These are phyloP conservation scores for Rhodamnia argentea DNA, from an alignment of 345 rosid genomes.

Conservation along the genomic window DNA sequence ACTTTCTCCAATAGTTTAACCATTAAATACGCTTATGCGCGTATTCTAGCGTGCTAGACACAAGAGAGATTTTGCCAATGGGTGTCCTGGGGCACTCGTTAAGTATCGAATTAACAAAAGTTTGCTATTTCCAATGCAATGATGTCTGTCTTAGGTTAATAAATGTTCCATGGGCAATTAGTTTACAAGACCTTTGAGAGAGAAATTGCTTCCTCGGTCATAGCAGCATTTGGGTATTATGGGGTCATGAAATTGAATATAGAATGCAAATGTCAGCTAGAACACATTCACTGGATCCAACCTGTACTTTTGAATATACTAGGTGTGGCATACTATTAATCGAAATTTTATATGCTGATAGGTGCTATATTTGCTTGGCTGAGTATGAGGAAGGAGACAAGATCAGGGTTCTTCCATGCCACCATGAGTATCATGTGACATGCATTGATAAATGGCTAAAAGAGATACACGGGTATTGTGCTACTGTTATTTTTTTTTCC, in stretches of 20 bases:
- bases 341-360: not conserved
- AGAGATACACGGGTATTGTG: conserved; percentile 77
- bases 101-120: not conserved
- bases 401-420: conserved; percentile 72
- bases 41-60: not conserved
- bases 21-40: not conserved
- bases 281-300: not conserved
- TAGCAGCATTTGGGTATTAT: not conserved
- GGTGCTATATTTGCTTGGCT: conserved; percentile 66
- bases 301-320: not conserved
- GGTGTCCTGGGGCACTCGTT: not conserved
- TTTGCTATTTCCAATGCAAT: not conserved
- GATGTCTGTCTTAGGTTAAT: not conserved
- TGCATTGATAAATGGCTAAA: conserved; percentile 84
- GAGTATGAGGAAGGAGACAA: conserved; percentile 65
- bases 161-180: not conserved
- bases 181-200: not conserved
- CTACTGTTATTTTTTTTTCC: not conserved
- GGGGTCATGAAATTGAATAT: not conserved
- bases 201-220: not conserved
- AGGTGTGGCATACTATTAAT: not conserved
- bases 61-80: not conserved
- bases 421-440: conserved; percentile 68
- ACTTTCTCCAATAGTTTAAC: not conserved
- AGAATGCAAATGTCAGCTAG: not conserved